Evolutionary conservation across 2,329 filamentous ascomycete species (phyloP).

Genomic region (Nannizzia gypsea): DNA sequence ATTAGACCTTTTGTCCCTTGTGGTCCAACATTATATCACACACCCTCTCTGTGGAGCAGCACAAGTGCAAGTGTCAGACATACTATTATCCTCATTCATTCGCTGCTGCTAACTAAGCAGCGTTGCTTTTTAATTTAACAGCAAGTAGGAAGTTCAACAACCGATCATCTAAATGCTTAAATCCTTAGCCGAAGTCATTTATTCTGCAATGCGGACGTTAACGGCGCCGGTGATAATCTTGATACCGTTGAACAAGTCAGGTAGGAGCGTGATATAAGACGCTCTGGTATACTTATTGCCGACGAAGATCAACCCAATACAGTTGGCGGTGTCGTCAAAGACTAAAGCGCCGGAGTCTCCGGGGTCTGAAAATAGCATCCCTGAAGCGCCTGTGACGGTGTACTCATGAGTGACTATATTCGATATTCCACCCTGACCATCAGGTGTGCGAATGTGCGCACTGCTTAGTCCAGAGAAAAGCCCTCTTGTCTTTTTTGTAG

Average conservation of each 20-base stretch:
- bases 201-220: background rate
- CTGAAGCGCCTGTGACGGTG: background rate
- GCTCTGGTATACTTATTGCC: background rate
- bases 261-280: slow-evolving; percentile 4
- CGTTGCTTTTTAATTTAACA: too few species aligned
- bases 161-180: too few species aligned
- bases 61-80: too few species aligned
- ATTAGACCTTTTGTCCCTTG: too few species aligned
- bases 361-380: background rate
- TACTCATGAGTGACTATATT: background rate
- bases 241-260: background rate
- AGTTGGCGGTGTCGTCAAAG: background rate
- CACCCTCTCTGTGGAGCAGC: too few species aligned
- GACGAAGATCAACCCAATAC: slow-evolving; percentile 7
- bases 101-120: too few species aligned
- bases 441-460: background rate
- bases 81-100: too few species aligned
- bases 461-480: background rate
- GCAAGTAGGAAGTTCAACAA: too few species aligned
- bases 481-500: background rate
- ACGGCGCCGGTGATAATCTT: background rate
- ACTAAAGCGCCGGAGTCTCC: slow-evolving; percentile 6
- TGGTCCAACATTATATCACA: too few species aligned
- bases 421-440: background rate
- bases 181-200: background rate